These are phyloP conservation scores for Hyaloscypha finlandica DNA, from an alignment of 495 filamentous ascomycete species.

Conservation along the genomic window DNA sequence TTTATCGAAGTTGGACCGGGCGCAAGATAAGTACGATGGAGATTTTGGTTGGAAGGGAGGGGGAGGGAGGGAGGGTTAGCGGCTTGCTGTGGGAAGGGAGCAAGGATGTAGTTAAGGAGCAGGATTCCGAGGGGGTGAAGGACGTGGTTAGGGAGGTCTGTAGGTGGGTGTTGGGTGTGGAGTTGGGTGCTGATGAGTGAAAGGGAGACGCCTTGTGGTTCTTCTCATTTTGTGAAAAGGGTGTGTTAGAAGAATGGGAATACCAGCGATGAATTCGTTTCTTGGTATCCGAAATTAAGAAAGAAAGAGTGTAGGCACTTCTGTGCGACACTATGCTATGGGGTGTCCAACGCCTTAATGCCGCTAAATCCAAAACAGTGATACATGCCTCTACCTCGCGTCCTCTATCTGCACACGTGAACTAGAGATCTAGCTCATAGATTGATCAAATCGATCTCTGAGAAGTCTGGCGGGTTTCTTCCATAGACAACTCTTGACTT, in stretches of 20 bases:
- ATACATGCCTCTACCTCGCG: not conserved
- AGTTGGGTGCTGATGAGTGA: slow-evolving; percentile 8
- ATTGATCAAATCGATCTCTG: slow-evolving; percentile 84
- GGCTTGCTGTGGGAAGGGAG: not conserved
- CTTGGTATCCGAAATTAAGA: not conserved
- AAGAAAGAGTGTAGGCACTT: not conserved
- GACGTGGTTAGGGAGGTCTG: slow-evolving; percentile 6
- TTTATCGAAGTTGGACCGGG: not conserved
- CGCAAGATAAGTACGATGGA: not conserved
- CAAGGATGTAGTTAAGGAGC: not conserved
- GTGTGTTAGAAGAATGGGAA: not conserved
- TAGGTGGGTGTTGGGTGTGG: not conserved
- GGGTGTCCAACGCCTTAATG: not conserved
- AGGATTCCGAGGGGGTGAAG: slow-evolving; percentile 4
- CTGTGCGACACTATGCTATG: not conserved
- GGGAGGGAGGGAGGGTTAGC: not conserved
- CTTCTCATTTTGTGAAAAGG: not conserved
- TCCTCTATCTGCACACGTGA: not conserved
- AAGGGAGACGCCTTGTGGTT: not conserved
- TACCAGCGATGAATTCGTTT: not conserved
- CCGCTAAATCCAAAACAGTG: not conserved
- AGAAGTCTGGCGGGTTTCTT: slow-evolving; percentile 89
- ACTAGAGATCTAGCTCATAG: slow-evolving; percentile 45
- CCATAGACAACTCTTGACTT: slow-evolving; percentile 86
- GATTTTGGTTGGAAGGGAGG: slow-evolving; percentile 1